Base-by-base conservation (phyloP, 805 yeast species). In the Candida tallmaniae region DNA sequence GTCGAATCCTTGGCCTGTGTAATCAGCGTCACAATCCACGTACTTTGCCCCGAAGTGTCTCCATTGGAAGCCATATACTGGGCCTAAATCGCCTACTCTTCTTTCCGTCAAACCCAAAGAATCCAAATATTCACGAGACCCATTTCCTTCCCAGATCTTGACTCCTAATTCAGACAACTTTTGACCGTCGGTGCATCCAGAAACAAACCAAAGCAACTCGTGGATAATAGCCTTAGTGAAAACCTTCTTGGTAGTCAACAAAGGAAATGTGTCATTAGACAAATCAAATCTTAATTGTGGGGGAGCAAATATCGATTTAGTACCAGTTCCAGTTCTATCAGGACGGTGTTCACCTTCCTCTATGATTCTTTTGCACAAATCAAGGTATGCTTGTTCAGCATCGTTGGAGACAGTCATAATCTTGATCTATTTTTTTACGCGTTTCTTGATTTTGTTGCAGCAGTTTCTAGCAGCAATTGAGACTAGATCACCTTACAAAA, bases 21-120 rank as follows among this genome's bases (percentile, higher is more conserved):
- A 93, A 53, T 93, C 94, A 3, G 89, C 72, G 40, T 90, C 88
- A 52, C 96, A 86, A 35, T 87, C 88, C 21, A 52, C 68, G 56
- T 93, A 93, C 46, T 84, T 78, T 4, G 99, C 98, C 28, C 98
- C 98, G 58, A 93, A 93, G 60, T 93, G 98, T 51, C 99, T 78
- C 99, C 99, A 93, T 60, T 93, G 99, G 64, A 93, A 93, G 0
- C 99, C 99, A 56, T 93, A 93, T 2, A 93, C 97, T 1, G 99
- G 98, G 1, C 99, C 99, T 47, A 93, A 60, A 61, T 93, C 99
- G 36, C 97, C 97, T 49, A 78, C 96, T 39, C 88, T 69, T 54
- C 96, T 78, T 39, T 83, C 69, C 0, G 72, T 71, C 29, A 93
- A 71, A 1, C 97, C 98, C 23, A 88, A 62, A 4, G 76, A 72